Base-by-base conservation (phyloP, 345 rosid species). In the Gossypium australe region DNA sequence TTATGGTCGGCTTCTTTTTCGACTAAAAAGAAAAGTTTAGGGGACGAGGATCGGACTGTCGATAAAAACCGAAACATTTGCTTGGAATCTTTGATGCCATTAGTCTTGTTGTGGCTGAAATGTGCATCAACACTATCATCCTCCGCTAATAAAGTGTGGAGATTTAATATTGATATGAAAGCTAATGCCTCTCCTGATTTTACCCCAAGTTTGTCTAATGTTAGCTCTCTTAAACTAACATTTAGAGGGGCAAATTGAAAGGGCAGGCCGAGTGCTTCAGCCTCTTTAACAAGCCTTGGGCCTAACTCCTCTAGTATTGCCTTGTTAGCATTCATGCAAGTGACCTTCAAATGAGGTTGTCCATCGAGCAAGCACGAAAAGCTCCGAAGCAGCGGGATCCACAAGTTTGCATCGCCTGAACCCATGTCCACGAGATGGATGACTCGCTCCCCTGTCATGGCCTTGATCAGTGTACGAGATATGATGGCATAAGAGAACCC, bases 1-100 rank as follows among this genome's bases (percentile, higher is more conserved):
- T 87, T 89, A 61, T 85, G 89, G 60, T 87, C 64, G 0, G 81
- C 85, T 75, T 87, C 89, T 76, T 87, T 87, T 73, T 87, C 87
- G 4, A 87, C 85, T 49, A 83, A 61, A 41, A 84, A 48, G 2
- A 87, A 38, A 0, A 80, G 0, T 44, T 81, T 89, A 0, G 86
- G 89, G 12, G 86, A 82, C 43, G 77, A 2, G 2, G 86, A 84
- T 2, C 79, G 71, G 10, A 83, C 9, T 81, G 69, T 73, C 0
- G 68, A 34, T 4, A 85, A 66, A 61, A 89, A 87, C 20, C 82
- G 78, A 24, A 45, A 38, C 77, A 84, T 71, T 63, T 57, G 84
- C 72, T 78, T 83, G 56, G 83, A 81, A 7, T 85, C 82, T 60
- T 75, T 84, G 22, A 84, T 52, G 38, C 67, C 24, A 2, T 64